These are phyloP conservation scores for Fraxinus latifolia DNA, from an alignment of 305 asterid species.

Conservation along the genomic window DNA sequence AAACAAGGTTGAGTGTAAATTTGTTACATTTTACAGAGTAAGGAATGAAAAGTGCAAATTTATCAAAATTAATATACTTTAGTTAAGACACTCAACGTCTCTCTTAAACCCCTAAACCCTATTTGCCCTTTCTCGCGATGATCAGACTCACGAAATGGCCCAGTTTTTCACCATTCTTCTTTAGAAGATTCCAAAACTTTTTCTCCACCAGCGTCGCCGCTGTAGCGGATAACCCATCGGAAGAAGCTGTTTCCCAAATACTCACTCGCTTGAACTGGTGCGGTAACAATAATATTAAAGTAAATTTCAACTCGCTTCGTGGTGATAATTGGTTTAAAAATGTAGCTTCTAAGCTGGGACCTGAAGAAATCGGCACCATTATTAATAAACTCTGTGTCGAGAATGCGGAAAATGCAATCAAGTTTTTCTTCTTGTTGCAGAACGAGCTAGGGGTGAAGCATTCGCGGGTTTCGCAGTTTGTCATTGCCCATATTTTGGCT, in stretches of 20 bases:
- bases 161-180: conserved; percentile 30
- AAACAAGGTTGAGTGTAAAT: background rate
- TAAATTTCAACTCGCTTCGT: conserved; percentile 29
- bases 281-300: conserved; percentile 17
- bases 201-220: conserved; percentile 31
- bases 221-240: conserved; percentile 25
- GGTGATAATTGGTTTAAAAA: conserved; percentile 32
- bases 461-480: conserved; percentile 34
- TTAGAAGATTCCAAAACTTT: conserved; percentile 17
- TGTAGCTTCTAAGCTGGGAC: conserved; percentile 31
- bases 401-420: conserved; percentile 49
- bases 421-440: conserved; percentile 61
- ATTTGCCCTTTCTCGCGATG: conserved; percentile 22
- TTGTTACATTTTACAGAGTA: background rate
- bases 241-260: conserved; percentile 38
- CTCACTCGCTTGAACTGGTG: conserved; percentile 35
- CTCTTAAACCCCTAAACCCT: conserved; percentile 26
- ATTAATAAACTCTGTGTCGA: conserved; percentile 31
- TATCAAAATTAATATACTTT: background rate
- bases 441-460: conserved; percentile 51
- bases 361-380: conserved; percentile 44
- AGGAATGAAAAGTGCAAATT: background rate
- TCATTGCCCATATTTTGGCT: conserved; percentile 66
- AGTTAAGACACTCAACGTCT: background rate
- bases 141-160: conserved; percentile 32